Evolutionary conservation across 2,329 filamentous ascomycete species (phyloP), one percentile per base, ranked within the genome.

Genomic region (Phialophora expanda): DNA sequence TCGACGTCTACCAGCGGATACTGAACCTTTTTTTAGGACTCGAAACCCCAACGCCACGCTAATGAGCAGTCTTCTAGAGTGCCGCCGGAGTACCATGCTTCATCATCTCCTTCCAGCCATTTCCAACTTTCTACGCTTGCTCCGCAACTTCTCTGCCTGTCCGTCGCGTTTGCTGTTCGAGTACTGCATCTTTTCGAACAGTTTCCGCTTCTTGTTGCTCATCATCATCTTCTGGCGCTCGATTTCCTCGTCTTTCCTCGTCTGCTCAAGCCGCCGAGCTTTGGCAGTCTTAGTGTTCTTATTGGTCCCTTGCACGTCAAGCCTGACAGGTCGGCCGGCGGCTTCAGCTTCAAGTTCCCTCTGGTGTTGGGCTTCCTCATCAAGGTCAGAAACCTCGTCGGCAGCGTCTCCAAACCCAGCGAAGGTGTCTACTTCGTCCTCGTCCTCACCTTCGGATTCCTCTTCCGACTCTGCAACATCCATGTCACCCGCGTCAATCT

Each of bases 151-250:
- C 82, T 94, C 90, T 56, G 94, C 91, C 82, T 97, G 92, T 28
- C 88, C 90, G 72, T 94, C 94, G 84, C 92, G 91, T 85, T 95
- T 93, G 81, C 90, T 93, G 80, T 97, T 97, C 69, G 89, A 93
- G 80, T 96, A 96, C 76, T 93, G 85, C 92, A 99, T 99, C 83
- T 97, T 95, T 84, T 98, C 95, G 72, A 94, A 90, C 75, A 97
- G 83, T 88, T 97, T 97, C 75, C 95, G 86, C 88, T 98, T 99
- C 87, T 96, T 95, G 79, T 96, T 91, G 79, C 90, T 91, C 84
- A 98, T 89, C 95, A 99, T 99, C 82, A 96, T 95, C 87, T 97
- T 97, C 77, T 92, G 90, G 69, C 94, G 86, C 79, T 97, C 93
- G 65, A 96, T 80, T 74, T 98, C 93, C 79, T 98, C 95, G 3